A percentile compares a stretch with the other conserved stretches of the same genome.
Evolutionary conservation across 371 early-diverging fungal genomes (phyloP).

Genomic region (Mortierella sp.): DNA sequence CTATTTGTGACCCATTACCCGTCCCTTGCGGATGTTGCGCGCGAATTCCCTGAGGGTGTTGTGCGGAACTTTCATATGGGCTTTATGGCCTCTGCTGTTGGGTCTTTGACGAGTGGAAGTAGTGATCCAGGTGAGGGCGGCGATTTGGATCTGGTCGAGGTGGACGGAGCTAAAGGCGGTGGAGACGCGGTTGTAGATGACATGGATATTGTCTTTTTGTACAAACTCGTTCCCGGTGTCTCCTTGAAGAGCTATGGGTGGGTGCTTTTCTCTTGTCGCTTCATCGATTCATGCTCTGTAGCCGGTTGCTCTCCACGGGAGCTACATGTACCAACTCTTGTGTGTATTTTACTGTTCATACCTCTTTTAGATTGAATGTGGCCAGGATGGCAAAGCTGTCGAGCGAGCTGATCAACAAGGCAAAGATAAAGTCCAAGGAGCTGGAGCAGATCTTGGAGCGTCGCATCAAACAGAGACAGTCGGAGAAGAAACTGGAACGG

Average conservation of each 20-base stretch:
- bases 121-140: not conserved
- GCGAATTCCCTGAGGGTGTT: conserved; percentile 56
- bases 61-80: conserved; percentile 80
- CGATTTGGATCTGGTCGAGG: not conserved
- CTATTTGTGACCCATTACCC: conserved; percentile 98
- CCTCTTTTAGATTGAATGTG: conserved; percentile 75
- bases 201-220: conserved; percentile 83
- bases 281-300: not conserved
- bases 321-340: not conserved
- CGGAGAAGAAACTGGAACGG: not conserved
- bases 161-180: not conserved
- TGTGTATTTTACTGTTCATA: not conserved
- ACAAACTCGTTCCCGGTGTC: conserved; percentile 86
- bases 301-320: not conserved
- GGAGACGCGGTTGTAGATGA: conserved; percentile 28
- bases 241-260: conserved; percentile 85
- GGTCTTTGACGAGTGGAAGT: not conserved
- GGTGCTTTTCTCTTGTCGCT: conserved; percentile 2
- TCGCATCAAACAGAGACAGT: conserved; percentile 20
- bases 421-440: conserved; percentile 69
- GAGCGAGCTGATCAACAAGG: conserved; percentile 62
- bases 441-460: conserved; percentile 60
- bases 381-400: conserved; percentile 86
- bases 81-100: conserved; percentile 65
- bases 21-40: conserved; percentile 64